phyloP scores from a whole-genome alignment of 345 rosid species.

The Populus deltoides region DNA sequence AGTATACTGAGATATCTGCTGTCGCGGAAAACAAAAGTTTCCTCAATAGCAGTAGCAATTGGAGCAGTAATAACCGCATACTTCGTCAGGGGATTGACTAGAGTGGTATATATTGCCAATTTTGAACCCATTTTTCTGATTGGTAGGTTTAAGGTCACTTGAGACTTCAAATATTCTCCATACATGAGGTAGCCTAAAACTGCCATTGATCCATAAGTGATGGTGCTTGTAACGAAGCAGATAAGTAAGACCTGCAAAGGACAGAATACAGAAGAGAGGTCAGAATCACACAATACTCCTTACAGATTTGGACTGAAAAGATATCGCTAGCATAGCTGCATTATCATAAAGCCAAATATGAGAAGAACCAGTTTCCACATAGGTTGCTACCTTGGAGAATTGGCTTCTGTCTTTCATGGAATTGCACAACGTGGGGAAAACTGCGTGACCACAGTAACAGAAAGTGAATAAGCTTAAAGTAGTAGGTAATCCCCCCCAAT shows the following conservation, averaged over 20 bases:
- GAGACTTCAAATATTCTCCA: conserved; percentile 54
- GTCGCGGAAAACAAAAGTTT: conserved; percentile 24
- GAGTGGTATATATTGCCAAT: conserved; percentile 54
- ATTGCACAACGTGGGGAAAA: conserved; percentile 63
- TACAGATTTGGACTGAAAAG: not conserved
- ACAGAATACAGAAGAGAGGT: not conserved
- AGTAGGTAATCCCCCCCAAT: conserved; percentile 53
- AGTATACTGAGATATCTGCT: conserved; percentile 39
- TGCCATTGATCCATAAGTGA: conserved; percentile 57
- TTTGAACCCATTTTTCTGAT: conserved; percentile 38
- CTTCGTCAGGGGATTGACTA: conserved; percentile 60
- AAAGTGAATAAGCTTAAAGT: conserved; percentile 51
- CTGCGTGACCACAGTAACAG: conserved; percentile 62
- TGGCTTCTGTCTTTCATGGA: conserved; percentile 69
- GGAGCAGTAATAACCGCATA: conserved; percentile 53
- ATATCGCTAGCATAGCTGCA: not conserved
- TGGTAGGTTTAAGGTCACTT: conserved; percentile 68
- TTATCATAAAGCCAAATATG: not conserved
- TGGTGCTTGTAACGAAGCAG: conserved; percentile 49
- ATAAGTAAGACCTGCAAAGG: conserved; percentile 47
- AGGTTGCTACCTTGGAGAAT: conserved; percentile 49
- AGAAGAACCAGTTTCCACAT: not conserved
- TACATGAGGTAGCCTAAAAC: conserved; percentile 62
- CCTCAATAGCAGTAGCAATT: conserved; percentile 51
- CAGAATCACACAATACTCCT: not conserved